These are phyloP conservation scores for Prunus salicina DNA, from an alignment of 306 rosid genomes.

Conservation along the genomic window DNA sequence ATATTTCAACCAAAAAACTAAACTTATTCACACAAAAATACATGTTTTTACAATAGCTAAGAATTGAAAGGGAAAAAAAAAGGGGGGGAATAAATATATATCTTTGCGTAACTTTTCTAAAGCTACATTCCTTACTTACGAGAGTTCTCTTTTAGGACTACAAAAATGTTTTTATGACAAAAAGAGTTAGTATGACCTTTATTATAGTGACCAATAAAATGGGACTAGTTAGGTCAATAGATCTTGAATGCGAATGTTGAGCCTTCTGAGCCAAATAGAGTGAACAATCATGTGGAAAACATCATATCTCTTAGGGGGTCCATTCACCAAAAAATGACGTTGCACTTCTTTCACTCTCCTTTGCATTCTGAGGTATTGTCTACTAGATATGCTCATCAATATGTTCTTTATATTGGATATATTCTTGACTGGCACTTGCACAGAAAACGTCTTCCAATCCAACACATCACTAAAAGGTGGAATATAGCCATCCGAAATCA, in stretches of 20 bases:
- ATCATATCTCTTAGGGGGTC: conserved; percentile 49
- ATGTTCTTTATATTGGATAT: conserved; percentile 49
- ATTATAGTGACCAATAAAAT: too few species aligned
- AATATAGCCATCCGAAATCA: conserved; percentile 50
- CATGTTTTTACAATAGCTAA: too few species aligned
- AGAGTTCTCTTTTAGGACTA: too few species aligned
- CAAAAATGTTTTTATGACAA: too few species aligned
- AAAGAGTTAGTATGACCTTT: too few species aligned
- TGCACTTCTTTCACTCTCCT: conserved; percentile 46
- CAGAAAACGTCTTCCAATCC: conserved; percentile 53
- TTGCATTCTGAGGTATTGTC: conserved; percentile 37
- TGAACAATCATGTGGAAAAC: conserved; percentile 53
- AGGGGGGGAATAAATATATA: too few species aligned
- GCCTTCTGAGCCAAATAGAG: conserved; percentile 63
- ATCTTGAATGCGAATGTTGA: conserved; percentile 41
- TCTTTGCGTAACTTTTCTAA: too few species aligned
- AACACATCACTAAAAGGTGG: conserved; percentile 18
- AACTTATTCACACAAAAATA: too few species aligned
- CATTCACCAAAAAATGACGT: conserved; percentile 59
- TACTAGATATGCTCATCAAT: conserved; percentile 46
- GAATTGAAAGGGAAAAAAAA: too few species aligned
- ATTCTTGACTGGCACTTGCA: conserved; percentile 40
- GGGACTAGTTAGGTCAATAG: not conserved
- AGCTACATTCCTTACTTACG: too few species aligned
- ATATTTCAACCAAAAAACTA: too few species aligned